Percentiles rank a stretch among this genome's conserved stretches.
phyloP scores from a whole-genome alignment of 1,284 basidiomycete species.

The Gomphus bonarii region DNA sequence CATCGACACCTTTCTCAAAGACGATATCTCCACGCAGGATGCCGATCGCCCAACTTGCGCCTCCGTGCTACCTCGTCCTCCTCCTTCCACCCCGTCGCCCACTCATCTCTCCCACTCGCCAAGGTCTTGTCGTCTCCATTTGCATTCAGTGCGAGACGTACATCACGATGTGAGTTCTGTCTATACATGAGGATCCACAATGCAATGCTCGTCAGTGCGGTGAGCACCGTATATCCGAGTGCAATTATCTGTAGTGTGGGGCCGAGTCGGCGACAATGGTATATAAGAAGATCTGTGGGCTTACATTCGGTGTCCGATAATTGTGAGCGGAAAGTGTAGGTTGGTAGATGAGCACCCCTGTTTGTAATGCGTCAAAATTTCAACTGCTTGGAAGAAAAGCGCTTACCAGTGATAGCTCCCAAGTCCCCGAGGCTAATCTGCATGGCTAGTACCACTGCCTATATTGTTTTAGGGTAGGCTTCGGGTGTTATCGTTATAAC shows the following conservation, averaged over 20 bases:
- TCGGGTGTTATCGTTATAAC: not conserved
- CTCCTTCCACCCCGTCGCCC: conserved; percentile 6
- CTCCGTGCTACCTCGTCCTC: conserved; percentile 3
- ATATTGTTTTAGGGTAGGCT: not conserved
- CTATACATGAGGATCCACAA: conserved; percentile 41
- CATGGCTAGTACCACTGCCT: conserved; percentile 47
- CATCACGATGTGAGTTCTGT: conserved; percentile 40
- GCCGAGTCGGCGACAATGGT: not conserved
- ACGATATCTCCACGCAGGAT: conserved; percentile 10
- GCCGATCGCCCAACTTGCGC: conserved; percentile 6
- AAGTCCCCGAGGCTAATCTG: conserved; percentile 60
- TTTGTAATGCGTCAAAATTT: conserved; percentile 18
- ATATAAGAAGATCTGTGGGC: not conserved
- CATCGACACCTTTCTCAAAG: not conserved
- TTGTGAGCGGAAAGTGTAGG: conserved; percentile 35
- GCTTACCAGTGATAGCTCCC: conserved; percentile 43
- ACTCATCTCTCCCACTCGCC: conserved; percentile 3
- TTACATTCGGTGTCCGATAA: conserved; percentile 43
- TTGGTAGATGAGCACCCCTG: conserved; percentile 38
- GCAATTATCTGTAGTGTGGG: conserved; percentile 30
- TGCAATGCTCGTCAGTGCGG: conserved; percentile 33
- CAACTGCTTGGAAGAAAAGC: conserved; percentile 18
- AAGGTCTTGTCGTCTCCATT: conserved; percentile 6
- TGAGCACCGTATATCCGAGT: conserved; percentile 46
- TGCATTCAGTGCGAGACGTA: not conserved